Percentiles rank a stretch among this genome's conserved stretches.
These are phyloP conservation scores for Orbilia brochopaga DNA, from an alignment of 2,329 filamentous ascomycete genomes.

Conservation along the genomic window DNA sequence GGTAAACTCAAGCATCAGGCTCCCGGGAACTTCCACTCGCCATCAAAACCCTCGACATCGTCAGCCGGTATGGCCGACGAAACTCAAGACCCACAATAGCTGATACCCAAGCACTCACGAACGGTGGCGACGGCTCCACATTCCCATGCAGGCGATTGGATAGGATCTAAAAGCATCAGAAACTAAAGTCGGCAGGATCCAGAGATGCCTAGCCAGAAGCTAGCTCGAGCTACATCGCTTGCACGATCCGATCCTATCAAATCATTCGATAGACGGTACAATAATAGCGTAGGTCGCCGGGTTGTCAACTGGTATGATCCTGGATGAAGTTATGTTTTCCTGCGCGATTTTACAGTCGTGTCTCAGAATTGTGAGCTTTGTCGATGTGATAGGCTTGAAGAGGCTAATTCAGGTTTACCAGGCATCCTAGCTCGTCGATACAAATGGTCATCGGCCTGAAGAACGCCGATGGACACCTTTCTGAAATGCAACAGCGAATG, in stretches of 20 bases:
- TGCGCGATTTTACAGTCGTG: not conserved
- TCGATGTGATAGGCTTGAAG: not conserved
- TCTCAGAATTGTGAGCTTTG: not conserved
- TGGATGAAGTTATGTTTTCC: not conserved
- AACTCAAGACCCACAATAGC: too few relatives aligned
- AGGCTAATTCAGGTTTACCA: not conserved
- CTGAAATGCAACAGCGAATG: too few relatives aligned
- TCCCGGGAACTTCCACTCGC: too few relatives aligned
- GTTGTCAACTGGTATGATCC: too few relatives aligned
- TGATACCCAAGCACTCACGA: not conserved
- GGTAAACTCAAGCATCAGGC: too few relatives aligned
- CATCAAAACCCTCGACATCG: too few relatives aligned
- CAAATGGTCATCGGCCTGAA: not conserved
- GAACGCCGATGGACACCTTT: too few relatives aligned
- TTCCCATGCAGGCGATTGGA: slow-evolving; percentile 1
- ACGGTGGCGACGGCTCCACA: not conserved
- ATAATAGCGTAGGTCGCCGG: too few relatives aligned
- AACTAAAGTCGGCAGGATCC: not conserved
- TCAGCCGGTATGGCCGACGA: too few relatives aligned
- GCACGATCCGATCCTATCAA: not conserved
- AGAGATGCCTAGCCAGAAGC: not conserved
- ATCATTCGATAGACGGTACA: too few relatives aligned
- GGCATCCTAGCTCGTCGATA: not conserved
- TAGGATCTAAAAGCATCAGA: not conserved
- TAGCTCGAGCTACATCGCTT: not conserved